Conservation (phyloP, 108 stramenopile genomes). For the Fragilaria radians region DNA sequence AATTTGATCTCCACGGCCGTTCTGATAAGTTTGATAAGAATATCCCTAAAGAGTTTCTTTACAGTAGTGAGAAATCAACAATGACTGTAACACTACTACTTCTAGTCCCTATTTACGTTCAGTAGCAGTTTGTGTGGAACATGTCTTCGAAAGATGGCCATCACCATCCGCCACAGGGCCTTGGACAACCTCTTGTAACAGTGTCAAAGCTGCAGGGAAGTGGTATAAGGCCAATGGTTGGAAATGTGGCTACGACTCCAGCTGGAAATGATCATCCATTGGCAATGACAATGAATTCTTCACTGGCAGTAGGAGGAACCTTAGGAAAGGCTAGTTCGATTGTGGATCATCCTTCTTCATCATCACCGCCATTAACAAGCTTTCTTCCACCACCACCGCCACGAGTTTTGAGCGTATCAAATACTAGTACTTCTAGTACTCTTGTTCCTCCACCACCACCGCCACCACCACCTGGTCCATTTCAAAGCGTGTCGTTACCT, state of each 20-base stretch:
- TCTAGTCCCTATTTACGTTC: too few relatives aligned
- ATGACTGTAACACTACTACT: too few relatives aligned
- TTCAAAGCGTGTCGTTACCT: too few relatives aligned
- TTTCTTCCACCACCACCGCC: background rate
- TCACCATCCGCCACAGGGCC: background rate
- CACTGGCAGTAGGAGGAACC: background rate
- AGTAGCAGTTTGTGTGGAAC: too few relatives aligned
- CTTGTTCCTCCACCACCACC: background rate
- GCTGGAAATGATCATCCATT: conserved; percentile 29
- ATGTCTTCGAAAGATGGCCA: background rate
- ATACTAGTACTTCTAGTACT: background rate
- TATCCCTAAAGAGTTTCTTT: too few relatives aligned
- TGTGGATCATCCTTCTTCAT: background rate
- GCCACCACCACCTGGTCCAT: background rate
- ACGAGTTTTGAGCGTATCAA: background rate
- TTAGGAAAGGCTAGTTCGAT: background rate
- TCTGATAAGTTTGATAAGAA: too few relatives aligned
- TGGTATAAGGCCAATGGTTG: background rate
- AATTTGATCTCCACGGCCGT: too few relatives aligned
- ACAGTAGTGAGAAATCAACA: too few relatives aligned
- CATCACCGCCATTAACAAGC: background rate
- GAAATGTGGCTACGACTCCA: conserved; percentile 1
- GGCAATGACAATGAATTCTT: background rate
- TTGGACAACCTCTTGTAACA: background rate
- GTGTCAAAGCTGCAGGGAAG: background rate